Percentiles rank a stretch among this genome's conserved stretches.
Conservation (phyloP, 441 rosid species). For the Brassica hybrid region DNA sequence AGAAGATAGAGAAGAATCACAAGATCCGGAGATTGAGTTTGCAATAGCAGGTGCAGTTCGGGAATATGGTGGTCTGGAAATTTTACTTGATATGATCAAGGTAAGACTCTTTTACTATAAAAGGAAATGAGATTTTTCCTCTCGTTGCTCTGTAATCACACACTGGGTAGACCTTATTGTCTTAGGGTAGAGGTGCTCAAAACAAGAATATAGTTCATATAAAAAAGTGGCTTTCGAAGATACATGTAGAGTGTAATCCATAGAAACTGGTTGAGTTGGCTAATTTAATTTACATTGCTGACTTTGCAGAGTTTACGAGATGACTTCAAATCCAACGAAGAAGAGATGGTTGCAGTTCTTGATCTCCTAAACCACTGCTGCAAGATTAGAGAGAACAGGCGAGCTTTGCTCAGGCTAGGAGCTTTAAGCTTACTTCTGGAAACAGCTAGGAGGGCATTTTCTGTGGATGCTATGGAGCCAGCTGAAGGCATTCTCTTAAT, state of each 20-base stretch:
- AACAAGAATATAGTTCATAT: constrained; percentile 3
- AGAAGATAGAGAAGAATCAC: constrained; percentile 99
- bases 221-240: constrained; percentile 19
- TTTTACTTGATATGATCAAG: constrained; percentile 95
- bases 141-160: constrained; percentile 24
- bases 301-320: constrained; percentile 77
- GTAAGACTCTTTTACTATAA: constrained; percentile 49
- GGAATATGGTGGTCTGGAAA: constrained; percentile 94
- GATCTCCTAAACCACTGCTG: constrained; percentile 98
- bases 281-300: constrained; percentile 31
- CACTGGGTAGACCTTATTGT: constrained; percentile 18
- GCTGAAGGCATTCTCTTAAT: constrained; percentile 99
- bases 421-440: constrained; percentile 99
- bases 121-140: constrained; percentile 10
- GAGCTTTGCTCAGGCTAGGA: constrained; percentile 86
- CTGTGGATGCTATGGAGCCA: constrained; percentile 99
- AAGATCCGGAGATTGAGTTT: constrained; percentile 99
- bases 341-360: constrained; percentile 96
- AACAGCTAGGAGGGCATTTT: constrained; percentile 97
- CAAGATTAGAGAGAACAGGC: constrained; percentile 95
- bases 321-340: constrained; percentile 98
- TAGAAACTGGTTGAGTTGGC: constrained; percentile 21
- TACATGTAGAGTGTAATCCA: constrained; percentile 2
- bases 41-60: constrained; percentile 99
- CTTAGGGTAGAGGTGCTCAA: constrained; percentile 20